Base-by-base conservation (phyloP, 768 basidiomycete genomes). In the Leccinellum albellum region DNA sequence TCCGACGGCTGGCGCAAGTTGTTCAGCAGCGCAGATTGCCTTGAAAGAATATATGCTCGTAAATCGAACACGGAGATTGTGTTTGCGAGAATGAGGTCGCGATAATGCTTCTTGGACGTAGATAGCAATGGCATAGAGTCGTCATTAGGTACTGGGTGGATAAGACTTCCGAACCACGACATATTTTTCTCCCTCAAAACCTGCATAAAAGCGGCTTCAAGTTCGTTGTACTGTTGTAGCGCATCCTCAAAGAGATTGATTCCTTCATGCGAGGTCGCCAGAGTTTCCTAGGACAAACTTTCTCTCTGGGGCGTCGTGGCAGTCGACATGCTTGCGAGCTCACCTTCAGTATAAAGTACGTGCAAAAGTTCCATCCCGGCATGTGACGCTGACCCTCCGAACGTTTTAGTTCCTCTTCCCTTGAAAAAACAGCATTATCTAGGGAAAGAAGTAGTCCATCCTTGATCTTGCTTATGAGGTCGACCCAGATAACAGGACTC, bases 361-460 rank as follows among this genome's bases (percentile, higher is more conserved):
- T 94, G 70, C 94, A 95, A 69, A 97, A 99, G 68, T 97, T 97
- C 97, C 97, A 99, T 9, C 97, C 96, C 1, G 94, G 93, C 84
- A 94, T 90, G 64, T 88, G 82, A 54, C 91, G 81, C 71, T 98
- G 92, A 49, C 84, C 81, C 67, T 99, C 96, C 0, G 91, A 92
- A 35, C 92, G 83, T 64, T 81, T 87, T 3, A 98, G 88, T 59
- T 97, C 94, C 46, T 98, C 97, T 66, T 95, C 92, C 15, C 93
- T 81, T 56, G 85, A 84, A 10, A 80, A 73, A 40, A 98, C 79
- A 2, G 89, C 86, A 17, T 78, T 72, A 64, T 98, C 93, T 62
- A 98, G 94, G 1, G 94, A 87, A 46, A 78, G 78, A n/a, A 96
- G 71, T 10, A 98, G 65, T 3, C 89, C 88, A 54, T 98, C 96